Conservation (phyloP, 1,284 basidiomycete species). For the Ceratobasidium sp. region DNA sequence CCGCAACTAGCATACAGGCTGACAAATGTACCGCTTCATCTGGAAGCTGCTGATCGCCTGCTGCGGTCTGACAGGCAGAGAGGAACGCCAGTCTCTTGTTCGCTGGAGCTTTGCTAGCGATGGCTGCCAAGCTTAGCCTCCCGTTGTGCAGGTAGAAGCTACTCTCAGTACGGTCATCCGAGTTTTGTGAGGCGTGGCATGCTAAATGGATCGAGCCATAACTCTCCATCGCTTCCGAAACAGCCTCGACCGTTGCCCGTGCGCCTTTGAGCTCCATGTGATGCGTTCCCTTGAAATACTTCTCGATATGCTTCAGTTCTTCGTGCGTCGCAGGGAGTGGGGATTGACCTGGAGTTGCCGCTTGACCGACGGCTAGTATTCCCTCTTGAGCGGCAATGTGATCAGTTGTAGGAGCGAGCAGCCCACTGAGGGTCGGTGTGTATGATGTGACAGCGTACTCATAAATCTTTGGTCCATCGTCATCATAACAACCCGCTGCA, state of each 20-base stretch:
- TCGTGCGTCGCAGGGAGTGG: background rate
- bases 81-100: conserved; percentile 21
- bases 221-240: background rate
- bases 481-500: conserved; percentile 6
- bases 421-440: background rate
- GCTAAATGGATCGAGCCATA: conserved; percentile 27
- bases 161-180: background rate
- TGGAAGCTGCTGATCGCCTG: conserved; percentile 13
- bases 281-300: background rate
- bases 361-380: background rate
- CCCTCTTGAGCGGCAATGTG: background rate
- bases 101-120: background rate
- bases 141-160: conserved; percentile 14
- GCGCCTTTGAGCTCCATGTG: background rate
- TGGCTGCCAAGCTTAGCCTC: background rate
- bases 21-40: conserved; percentile 39
- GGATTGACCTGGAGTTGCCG: background rate
- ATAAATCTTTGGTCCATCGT: conserved; percentile 4
- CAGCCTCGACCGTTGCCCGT: background rate
- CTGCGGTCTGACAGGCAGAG: conserved; percentile 38
- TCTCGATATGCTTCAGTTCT: conserved; percentile 4
- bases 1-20: conserved; percentile 11
- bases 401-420: background rate
- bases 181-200: conserved; percentile 31
- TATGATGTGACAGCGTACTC: background rate